Evolutionary conservation across 177 flowering plant species (phyloP).

Genomic region (Vitis hybrid): DNA sequence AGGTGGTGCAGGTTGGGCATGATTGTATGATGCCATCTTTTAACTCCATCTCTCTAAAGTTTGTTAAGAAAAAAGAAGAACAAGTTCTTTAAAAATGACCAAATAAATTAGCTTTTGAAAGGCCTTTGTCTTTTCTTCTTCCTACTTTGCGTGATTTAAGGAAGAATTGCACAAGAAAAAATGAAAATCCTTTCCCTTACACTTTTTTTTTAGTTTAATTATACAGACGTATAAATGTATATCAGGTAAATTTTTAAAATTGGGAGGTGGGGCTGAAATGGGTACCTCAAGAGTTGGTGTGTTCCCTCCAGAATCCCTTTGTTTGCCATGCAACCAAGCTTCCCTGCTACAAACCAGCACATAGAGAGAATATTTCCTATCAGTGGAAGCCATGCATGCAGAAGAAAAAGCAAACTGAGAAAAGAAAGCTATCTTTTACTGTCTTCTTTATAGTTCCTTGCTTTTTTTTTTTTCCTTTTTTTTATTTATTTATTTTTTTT

Average conservation of each 20-base stretch:
- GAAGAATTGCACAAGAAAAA: slow-evolving; percentile 4
- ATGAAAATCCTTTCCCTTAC: not conserved
- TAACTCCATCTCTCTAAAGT: too few species aligned
- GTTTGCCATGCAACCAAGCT: slow-evolving; percentile 83
- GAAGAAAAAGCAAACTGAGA: slow-evolving; percentile 29
- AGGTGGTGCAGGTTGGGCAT: not conserved
- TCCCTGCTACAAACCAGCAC: slow-evolving; percentile 61
- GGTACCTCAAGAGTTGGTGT: slow-evolving; percentile 68
- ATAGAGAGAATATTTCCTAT: slow-evolving; percentile 42
- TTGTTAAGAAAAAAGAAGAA: too few species aligned
- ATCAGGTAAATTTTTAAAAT: slow-evolving; percentile 6
- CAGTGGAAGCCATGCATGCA: slow-evolving; percentile 69
- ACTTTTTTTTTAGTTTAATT: slow-evolving; percentile 2
- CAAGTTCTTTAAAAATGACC: not conserved
- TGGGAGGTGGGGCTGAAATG: not conserved
- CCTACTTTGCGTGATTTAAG: slow-evolving; percentile 16
- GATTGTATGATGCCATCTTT: not conserved
- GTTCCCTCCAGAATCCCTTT: slow-evolving; percentile 54
- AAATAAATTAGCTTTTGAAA: slow-evolving; percentile 27
- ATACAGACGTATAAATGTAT: not conserved
- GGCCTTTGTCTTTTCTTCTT: slow-evolving; percentile 25
- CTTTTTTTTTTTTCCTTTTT: not conserved
- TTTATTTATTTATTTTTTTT: slow-evolving; percentile 7
- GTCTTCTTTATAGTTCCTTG: slow-evolving; percentile 23
- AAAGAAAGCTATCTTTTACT: slow-evolving; percentile 57